Evolutionary conservation across 495 filamentous ascomycete species (phyloP), one percentile per base, ranked within the genome.

Genomic region (Wilcoxina mikolae): DNA sequence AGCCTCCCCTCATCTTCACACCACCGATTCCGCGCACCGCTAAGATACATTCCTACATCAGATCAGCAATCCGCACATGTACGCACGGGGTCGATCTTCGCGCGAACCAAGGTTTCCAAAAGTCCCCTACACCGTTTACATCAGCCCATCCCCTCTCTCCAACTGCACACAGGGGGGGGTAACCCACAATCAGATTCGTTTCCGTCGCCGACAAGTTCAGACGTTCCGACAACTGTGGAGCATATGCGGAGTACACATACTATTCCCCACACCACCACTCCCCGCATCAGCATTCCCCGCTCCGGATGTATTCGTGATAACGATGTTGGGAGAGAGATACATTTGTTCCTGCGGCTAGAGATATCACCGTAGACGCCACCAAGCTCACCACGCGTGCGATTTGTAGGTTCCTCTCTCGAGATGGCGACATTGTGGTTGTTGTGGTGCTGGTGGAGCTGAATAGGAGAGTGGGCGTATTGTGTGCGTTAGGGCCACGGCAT

Each of bases 231-330:
- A 95, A 95, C 68, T 94, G 87, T 15, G 91, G 91, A 25, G 83
- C 90, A 87, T 93, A 98, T 70, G 91, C 93, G 52, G 88, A 95
- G 65, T 95, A 98, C 58, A 89, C 93, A 78, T 98, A 98, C 88
- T 94, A 60, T n/a, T 53, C 22, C 27, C 10, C 5, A 24, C 62
- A 54, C 46, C 51, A 41, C 33, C 28, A 48, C 56, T 45, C 42
- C 39, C 33, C 38, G 28, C 31, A n/a, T 48, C 38, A 22, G 33
- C 54, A 42, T 47, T 38, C 18, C 22, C 5, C 28, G 28, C 56
- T 55, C 51, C 42, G 56, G 4, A 51, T 38, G 33, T 51, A 51
- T 50, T 56, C 27, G 29, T 50, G 23, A 39, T 31, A 52, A 44
- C n/a, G n/a, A n/a, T n/a, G n/a, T n/a, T n/a, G n/a, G 24, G 53